Evolutionary conservation across 768 basidiomycete genomes (phyloP).

Genomic region (Collybiopsis confluens): DNA sequence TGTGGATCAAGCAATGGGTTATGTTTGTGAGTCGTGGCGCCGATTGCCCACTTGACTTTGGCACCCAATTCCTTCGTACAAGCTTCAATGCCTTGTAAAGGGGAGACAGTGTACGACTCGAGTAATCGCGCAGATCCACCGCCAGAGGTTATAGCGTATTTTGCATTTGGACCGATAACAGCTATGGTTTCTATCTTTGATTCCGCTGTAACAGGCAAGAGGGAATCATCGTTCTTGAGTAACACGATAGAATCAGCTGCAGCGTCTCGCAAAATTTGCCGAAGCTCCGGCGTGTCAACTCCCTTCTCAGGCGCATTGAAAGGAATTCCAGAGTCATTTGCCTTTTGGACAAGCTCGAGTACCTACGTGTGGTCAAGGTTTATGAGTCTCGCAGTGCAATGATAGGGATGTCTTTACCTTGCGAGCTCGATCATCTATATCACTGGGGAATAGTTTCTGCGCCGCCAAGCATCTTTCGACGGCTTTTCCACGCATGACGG

Average conservation of each 20-base stretch:
- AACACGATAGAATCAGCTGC: constrained; percentile 55
- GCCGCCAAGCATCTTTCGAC: constrained; percentile 32
- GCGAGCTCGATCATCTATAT: constrained; percentile 35
- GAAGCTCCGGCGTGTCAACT: constrained; percentile 42
- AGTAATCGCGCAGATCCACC: constrained; percentile 55
- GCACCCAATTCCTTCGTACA: constrained; percentile 38
- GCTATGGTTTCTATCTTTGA: constrained; percentile 36
- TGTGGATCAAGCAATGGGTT: constrained; percentile 47
- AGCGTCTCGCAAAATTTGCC: constrained; percentile 43
- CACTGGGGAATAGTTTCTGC: constrained; percentile 38
- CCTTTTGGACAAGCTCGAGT: constrained; percentile 41
- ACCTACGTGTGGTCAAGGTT: constrained; percentile 27
- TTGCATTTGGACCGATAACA: constrained; percentile 63
- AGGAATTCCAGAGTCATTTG: constrained; percentile 48
- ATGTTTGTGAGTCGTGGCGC: constrained; percentile 39
- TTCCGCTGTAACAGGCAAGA: constrained; percentile 43
- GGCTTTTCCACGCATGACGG: constrained; percentile 44
- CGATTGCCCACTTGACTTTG: constrained; percentile 43
- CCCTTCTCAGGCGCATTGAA: constrained; percentile 47
- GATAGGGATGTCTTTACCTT: too few species aligned
- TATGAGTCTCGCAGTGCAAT: too few species aligned
- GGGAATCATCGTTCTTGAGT: constrained; percentile 50
- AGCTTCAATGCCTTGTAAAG: constrained; percentile 48
- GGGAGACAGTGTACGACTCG: constrained; percentile 51
- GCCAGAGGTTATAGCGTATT: constrained; percentile 46